Conservation (phyloP, 1,284 basidiomycete species). For the Wallemia mellicola region DNA sequence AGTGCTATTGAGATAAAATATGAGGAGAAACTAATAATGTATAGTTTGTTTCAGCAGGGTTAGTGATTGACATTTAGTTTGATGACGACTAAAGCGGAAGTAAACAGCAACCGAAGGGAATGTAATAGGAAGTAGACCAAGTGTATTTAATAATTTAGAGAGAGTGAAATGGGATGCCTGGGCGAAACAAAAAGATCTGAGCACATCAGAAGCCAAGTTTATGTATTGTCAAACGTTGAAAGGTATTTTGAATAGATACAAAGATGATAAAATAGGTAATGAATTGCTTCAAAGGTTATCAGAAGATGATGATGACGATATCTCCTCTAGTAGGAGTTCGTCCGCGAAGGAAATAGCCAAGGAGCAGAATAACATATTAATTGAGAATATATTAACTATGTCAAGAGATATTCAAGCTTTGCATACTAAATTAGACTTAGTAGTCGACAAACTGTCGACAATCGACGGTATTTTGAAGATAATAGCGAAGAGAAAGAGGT, state of each 20-base stretch:
- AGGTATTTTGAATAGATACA: constrained; percentile 17
- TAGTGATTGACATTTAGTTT: constrained; percentile 7
- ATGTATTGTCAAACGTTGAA: constrained; percentile 62
- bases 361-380: too few species aligned
- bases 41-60: constrained; percentile 86
- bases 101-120: constrained; percentile 54
- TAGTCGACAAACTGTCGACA: too few species aligned
- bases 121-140: constrained; percentile 45
- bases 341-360: too few species aligned
- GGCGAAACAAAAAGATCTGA: constrained; percentile 61
- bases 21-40: constrained; percentile 83
- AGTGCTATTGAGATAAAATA: constrained; percentile 90
- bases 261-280: neutral
- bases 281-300: neutral
- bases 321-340: too few species aligned
- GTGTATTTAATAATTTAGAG: constrained; percentile 70
- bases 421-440: too few species aligned
- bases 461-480: neutral
- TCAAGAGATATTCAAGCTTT: too few species aligned
- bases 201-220: constrained; percentile 53
- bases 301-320: neutral
- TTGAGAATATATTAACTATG: too few species aligned
- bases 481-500: neutral
- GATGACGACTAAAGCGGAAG: neutral
- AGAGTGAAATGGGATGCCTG: constrained; percentile 93